Conservation (phyloP, 2,329 filamentous ascomycete genomes). For the Calonectria pseudoturangicola region DNA sequence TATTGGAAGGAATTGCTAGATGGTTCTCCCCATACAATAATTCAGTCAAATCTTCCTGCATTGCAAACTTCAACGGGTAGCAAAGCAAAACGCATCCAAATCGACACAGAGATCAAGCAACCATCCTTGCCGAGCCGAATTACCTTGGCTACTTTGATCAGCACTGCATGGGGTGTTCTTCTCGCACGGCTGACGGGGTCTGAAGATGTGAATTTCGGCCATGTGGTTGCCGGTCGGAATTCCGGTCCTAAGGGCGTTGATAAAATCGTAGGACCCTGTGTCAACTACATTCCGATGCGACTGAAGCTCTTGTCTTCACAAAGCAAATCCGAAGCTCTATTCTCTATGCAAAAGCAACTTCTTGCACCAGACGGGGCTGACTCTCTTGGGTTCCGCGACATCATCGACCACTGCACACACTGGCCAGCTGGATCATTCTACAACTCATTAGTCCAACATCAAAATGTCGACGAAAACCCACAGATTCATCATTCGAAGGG, state of each 20-base stretch:
- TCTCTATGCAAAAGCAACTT: slow-evolving; percentile 43
- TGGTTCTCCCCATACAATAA: slow-evolving; percentile 56
- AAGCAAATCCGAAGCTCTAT: slow-evolving; percentile 30
- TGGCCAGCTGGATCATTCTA: slow-evolving; percentile 40
- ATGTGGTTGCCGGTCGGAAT: slow-evolving; percentile 1
- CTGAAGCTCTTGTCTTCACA: slow-evolving; percentile 1
- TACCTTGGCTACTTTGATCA: slow-evolving; percentile 45
- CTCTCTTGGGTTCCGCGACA: slow-evolving; percentile 43
- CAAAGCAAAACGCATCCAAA: slow-evolving; percentile 13
- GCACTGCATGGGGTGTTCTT: slow-evolving; percentile 55
- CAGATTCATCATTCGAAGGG: not conserved
- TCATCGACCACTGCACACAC: slow-evolving; percentile 42
- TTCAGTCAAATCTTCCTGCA: slow-evolving; percentile 49
- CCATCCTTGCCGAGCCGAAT: not conserved
- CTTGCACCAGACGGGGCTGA: slow-evolving; percentile 40
- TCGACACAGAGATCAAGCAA: slow-evolving; percentile 38
- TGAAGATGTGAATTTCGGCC: slow-evolving; percentile 2
- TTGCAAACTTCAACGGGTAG: slow-evolving; percentile 54
- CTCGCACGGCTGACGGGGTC: slow-evolving; percentile 41
- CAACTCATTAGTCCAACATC: slow-evolving; percentile 43
- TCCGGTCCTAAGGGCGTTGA: not conserved
- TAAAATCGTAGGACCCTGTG: slow-evolving; percentile 9
- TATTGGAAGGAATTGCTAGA: slow-evolving; percentile 67
- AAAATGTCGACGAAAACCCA: slow-evolving; percentile 49
- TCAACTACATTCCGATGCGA: not conserved